Evolutionary conservation across 1,284 basidiomycete species (phyloP), one percentile per base, ranked within the genome.

Genomic region (Lentinus polychrous): DNA sequence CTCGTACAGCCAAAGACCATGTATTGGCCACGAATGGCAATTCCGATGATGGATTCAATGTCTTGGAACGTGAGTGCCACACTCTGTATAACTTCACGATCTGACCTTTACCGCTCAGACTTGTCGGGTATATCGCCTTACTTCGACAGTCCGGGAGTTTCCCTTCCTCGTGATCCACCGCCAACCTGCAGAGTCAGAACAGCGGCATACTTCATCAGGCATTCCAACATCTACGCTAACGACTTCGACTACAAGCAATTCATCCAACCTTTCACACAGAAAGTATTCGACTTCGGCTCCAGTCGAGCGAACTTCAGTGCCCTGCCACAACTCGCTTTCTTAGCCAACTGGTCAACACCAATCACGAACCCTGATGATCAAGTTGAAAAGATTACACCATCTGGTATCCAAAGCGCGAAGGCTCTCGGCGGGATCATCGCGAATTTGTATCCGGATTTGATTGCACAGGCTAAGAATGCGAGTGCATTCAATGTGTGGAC

Each of bases 221-320:
- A 59, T 40, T 55, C 54, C 1, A 55, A 59, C 38, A 59, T 59
- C 10, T 59, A 56, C 24, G 57, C 53, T 22, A 59, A 59, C 22
- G 57, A 57, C 35, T 57, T 59, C 35, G 57, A 59, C 23, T 59
- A 59, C 33, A 54, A 59, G 46, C 52, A 52, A 5, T 56, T 52
- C 38, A 31, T 59, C 7, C 48, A 43, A 7, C 57, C 57, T 0
- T 59, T 59, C 49, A 43, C 54, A 20, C 44, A 49, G 10, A 59
- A 59, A 41, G 45, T 59, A 4, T 54, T 37, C n/a, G 55, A 59
- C 49, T 55, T 49, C 20, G 39, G 39, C 18, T 45, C 32, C 50
- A 0, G 36, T 51, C 46, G 52, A 45, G 31, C 35, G 44, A 5
- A 43, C 37, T 22, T 59, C 56, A 37, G 20, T 48, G 12, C 45